Evolutionary conservation across 225 moss, liverwort and hornwort genomes (phyloP).

Genomic region (Sphagnum contortum): DNA sequence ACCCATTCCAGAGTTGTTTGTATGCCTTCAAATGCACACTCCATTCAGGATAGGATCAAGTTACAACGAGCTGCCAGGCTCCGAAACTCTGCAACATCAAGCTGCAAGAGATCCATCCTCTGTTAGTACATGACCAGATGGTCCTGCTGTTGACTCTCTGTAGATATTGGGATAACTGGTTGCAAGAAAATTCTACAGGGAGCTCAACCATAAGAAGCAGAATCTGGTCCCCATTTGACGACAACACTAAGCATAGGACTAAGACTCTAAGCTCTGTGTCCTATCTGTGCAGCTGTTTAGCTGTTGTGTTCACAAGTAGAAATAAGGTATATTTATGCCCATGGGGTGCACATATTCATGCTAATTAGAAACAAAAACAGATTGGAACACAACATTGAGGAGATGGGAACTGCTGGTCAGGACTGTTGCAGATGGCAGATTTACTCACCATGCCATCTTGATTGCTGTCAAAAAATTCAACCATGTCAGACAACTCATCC

Average conservation of each 20-base stretch:
- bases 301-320: not conserved
- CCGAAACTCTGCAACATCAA: conserved; percentile 46
- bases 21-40: not conserved
- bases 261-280: too few relatives aligned
- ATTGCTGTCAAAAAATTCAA: conserved; percentile 42
- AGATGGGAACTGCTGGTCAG: not conserved
- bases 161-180: not conserved
- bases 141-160: not conserved
- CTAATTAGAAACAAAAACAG: not conserved
- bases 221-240: too few relatives aligned
- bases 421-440: not conserved
- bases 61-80: conserved; percentile 42
- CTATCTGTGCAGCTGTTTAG: too few relatives aligned
- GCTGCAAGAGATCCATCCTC: conserved; percentile 14
- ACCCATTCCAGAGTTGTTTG: too few relatives aligned
- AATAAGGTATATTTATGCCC: not conserved
- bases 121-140: conserved; percentile 9
- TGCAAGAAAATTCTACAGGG: too few relatives aligned
- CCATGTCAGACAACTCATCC: conserved; percentile 51
- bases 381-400: not conserved
- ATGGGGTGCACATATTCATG: not conserved
- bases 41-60: conserved; percentile 15
- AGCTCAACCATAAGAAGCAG: too few relatives aligned
- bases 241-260: too few relatives aligned
- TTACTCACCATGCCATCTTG: conserved; percentile 37